Percentiles rank a stretch among this genome's conserved stretches.
phyloP scores from a whole-genome alignment of 2,329 filamentous ascomycete species.

The Magnaporthiopsis incrustans region DNA sequence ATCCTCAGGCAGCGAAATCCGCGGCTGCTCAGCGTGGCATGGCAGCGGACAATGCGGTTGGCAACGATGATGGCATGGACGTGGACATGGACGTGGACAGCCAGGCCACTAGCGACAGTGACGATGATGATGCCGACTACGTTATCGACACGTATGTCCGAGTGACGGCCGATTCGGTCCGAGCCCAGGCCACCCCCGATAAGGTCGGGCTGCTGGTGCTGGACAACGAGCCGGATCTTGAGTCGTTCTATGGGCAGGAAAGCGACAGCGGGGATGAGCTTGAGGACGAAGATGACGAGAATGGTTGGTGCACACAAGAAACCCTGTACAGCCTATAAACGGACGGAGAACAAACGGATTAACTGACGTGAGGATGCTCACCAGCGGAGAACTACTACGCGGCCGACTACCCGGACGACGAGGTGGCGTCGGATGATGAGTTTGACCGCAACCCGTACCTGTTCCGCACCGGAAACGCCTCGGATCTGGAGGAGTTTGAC shows the following conservation, averaged over 20 bases:
- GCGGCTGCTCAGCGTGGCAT: conserved; percentile 8
- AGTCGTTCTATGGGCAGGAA: conserved; percentile 52
- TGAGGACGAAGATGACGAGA: conserved; percentile 58
- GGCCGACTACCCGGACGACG: conserved; percentile 74
- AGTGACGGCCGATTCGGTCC: conserved; percentile 35
- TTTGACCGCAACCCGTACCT: conserved; percentile 47
- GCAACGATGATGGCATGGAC: conserved; percentile 20
- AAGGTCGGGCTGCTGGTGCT: conserved; percentile 50
- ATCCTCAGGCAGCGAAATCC: conserved; percentile 12
- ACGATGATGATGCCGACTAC: conserved; percentile 46
- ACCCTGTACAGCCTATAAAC: conserved; percentile 9
- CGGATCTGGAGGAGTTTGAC: conserved; percentile 46
- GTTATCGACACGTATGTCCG: conserved; percentile 58
- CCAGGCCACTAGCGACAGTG: conserved; percentile 34
- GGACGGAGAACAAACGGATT: not conserved
- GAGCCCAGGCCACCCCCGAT: conserved; percentile 31
- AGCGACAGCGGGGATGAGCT: conserved; percentile 55
- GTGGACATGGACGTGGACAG: conserved; percentile 29
- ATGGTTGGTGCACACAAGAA: conserved; percentile 34
- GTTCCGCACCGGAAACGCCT: conserved; percentile 44
- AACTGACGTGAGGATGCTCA: not conserved
- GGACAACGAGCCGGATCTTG: conserved; percentile 48
- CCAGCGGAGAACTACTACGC: conserved; percentile 72
- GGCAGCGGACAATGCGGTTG: not conserved
- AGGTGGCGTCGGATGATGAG: conserved; percentile 65